Evolutionary conservation across 345 rosid genomes (phyloP).

Genomic region (Euclidium syriacum): DNA sequence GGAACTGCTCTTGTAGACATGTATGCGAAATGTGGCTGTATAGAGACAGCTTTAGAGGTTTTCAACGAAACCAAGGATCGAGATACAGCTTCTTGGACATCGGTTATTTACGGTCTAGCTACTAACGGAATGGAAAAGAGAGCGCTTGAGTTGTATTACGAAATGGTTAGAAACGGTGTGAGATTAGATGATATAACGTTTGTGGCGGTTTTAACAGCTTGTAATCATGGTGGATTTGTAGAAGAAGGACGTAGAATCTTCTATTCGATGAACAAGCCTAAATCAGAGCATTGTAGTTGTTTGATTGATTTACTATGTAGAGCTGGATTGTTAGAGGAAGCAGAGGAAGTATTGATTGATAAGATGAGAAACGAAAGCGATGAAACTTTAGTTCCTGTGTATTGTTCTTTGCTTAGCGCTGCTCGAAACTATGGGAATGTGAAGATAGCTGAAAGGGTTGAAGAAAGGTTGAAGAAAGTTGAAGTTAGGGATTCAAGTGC

Average conservation of each 20-base stretch:
- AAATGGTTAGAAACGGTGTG: conserved; percentile 52
- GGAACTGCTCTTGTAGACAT: conserved; percentile 74
- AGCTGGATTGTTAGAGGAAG: conserved; percentile 64
- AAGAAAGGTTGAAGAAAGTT: conserved; percentile 37
- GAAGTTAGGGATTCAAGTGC: conserved; percentile 48
- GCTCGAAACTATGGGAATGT: conserved; percentile 59
- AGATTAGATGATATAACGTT: conserved; percentile 65
- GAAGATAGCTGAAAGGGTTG: conserved; percentile 56
- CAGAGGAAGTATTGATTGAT: conserved; percentile 49
- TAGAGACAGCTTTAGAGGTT: conserved; percentile 53
- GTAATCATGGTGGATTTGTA: conserved; percentile 79
- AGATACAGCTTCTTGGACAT: conserved; percentile 70
- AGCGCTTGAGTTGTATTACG: conserved; percentile 48
- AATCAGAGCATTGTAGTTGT: conserved; percentile 66
- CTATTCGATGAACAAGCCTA: conserved; percentile 54
- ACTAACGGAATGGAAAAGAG: conserved; percentile 52
- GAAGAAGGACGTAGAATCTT: conserved; percentile 53
- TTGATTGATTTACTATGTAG: conserved; percentile 66
- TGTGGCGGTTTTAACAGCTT: conserved; percentile 68
- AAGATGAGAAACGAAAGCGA: conserved; percentile 28
- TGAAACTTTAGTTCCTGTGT: conserved; percentile 43
- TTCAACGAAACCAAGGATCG: conserved; percentile 43
- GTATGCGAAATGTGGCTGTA: conserved; percentile 72
- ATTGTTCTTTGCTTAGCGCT: conserved; percentile 69
- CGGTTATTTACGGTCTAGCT: conserved; percentile 68